Percentiles rank a stretch among this genome's conserved stretches.
Evolutionary conservation across 2,329 filamentous ascomycete genomes (phyloP).

Genomic region (Beauveria rudraprayagi): DNA sequence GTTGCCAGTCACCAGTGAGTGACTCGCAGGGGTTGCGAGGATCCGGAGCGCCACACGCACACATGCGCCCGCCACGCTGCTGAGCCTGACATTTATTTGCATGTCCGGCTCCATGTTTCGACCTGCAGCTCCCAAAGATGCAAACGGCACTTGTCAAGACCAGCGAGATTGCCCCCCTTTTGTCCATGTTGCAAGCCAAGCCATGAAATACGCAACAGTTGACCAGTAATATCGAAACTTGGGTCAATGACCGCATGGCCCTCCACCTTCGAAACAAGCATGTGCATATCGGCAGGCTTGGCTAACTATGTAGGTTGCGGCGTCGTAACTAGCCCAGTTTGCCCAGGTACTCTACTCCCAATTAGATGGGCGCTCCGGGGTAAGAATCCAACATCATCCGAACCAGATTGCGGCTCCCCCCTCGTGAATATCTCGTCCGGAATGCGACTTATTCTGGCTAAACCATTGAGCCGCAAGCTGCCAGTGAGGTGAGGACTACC

Average conservation of each 20-base stretch:
- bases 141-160: constrained; percentile 1
- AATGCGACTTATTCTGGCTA: no score
- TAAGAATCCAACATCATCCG: neutral
- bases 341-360: neutral
- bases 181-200: neutral
- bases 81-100: neutral
- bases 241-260: neutral
- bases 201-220: neutral
- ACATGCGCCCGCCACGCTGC: neutral
- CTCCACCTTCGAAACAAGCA: neutral
- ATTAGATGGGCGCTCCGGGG: neutral
- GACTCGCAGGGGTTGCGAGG: neutral
- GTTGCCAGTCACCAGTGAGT: neutral
- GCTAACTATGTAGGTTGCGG: neutral
- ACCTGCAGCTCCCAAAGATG: neutral
- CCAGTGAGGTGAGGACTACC: neutral
- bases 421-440: neutral
- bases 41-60: neutral
- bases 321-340: neutral
- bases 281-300: neutral
- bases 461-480: no score
- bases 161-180: neutral
- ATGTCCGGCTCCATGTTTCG: neutral
- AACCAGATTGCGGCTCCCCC: neutral
- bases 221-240: neutral